Conservation (phyloP, 2,329 filamentous ascomycete genomes). For the Sporothrix brasiliensis region DNA sequence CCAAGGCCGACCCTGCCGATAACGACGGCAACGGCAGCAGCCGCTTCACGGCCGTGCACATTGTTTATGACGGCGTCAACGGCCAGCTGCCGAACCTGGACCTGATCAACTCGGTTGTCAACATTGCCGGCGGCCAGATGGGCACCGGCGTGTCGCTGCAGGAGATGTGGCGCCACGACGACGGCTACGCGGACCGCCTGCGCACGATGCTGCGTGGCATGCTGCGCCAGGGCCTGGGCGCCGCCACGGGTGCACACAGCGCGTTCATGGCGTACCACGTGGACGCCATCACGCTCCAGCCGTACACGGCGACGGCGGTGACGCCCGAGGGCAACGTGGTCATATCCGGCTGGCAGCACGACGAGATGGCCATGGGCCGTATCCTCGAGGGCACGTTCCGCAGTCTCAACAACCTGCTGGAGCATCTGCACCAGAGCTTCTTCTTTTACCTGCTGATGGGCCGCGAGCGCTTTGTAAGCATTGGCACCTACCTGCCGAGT, state of each 20-base stretch:
- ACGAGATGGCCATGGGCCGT: conserved; percentile 93
- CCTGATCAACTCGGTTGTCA: conserved; percentile 89
- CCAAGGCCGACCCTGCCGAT: conserved; percentile 61
- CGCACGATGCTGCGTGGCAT: conserved; percentile 90
- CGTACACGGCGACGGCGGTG: conserved; percentile 52
- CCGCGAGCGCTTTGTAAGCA: conserved; percentile 90
- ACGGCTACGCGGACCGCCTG: conserved; percentile 80
- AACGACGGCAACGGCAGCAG: conserved; percentile 39
- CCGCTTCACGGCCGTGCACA: conserved; percentile 83
- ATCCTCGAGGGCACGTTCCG: conserved; percentile 88
- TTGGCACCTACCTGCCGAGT: conserved; percentile 93
- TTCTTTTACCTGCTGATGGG: conserved; percentile 98
- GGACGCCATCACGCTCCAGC: conserved; percentile 90
- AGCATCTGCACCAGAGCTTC: conserved; percentile 97
- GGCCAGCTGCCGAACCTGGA: conserved; percentile 95
- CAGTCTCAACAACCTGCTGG: conserved; percentile 92
- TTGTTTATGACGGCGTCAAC: conserved; percentile 94
- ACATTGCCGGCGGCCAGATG: conserved; percentile 89
- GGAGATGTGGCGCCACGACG: conserved; percentile 80
- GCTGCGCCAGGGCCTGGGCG: conserved; percentile 86
- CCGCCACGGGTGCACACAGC: conserved; percentile 88
- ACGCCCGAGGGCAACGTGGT: conserved; percentile 49
- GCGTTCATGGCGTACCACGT: conserved; percentile 98
- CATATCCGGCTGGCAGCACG: conserved; percentile 85
- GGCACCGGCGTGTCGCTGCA: conserved; percentile 82